Evolutionary conservation across 805 yeast species (phyloP).

Genomic region (Metschnikowia kunwiensis): DNA sequence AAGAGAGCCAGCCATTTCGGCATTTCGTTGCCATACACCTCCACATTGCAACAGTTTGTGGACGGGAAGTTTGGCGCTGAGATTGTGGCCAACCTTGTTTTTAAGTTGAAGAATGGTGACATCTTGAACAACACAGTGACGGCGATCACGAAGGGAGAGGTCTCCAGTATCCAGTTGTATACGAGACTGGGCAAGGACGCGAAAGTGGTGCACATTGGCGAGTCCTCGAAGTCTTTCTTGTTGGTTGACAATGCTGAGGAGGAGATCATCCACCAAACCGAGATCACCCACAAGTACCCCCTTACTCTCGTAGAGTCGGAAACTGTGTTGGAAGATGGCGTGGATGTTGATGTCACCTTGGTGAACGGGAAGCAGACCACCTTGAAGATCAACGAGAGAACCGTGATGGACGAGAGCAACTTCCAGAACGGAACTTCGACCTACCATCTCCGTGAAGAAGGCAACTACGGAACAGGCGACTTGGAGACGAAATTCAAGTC

Average conservation of each 20-base stretch:
- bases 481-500: slow-evolving; percentile 30
- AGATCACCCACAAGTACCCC: slow-evolving; percentile 28
- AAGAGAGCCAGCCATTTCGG: slow-evolving; percentile 27
- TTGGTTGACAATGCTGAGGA: slow-evolving; percentile 24
- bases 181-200: slow-evolving; percentile 40
- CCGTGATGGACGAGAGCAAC: slow-evolving; percentile 23
- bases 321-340: slow-evolving; percentile 18
- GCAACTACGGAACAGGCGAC: slow-evolving; percentile 46
- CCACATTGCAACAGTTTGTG: slow-evolving; percentile 38
- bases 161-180: slow-evolving; percentile 39
- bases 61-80: slow-evolving; percentile 32
- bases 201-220: slow-evolving; percentile 25
- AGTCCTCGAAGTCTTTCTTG: slow-evolving; percentile 19
- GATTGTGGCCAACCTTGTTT: slow-evolving; percentile 34
- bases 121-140: slow-evolving; percentile 27
- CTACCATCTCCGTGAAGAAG: slow-evolving; percentile 41
- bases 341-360: slow-evolving; percentile 27
- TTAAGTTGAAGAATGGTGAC: slow-evolving; percentile 39
- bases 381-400: slow-evolving; percentile 18
- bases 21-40: slow-evolving; percentile 37
- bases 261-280: slow-evolving; percentile 14
- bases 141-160: slow-evolving; percentile 27
- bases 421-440: slow-evolving; percentile 46
- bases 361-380: slow-evolving; percentile 20
- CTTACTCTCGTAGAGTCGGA: slow-evolving; percentile 23